phyloP scores from a whole-genome alignment of 139 green algal genomes.

The Picochlorum sp. region DNA sequence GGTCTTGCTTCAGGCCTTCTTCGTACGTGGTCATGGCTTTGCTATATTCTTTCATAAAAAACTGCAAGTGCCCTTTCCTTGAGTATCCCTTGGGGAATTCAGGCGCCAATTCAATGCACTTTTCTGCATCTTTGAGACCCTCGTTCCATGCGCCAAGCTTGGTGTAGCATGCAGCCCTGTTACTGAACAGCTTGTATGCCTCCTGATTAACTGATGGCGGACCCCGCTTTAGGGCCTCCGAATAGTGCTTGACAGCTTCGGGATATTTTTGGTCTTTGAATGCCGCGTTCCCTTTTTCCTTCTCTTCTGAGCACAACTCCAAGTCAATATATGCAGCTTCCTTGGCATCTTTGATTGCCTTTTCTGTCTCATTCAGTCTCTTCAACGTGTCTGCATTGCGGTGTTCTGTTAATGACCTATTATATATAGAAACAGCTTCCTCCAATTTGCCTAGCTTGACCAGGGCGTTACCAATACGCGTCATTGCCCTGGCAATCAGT shows the following conservation, averaged over 20 bases:
- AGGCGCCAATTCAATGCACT: constrained; percentile 90
- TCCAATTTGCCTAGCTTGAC: constrained; percentile 70
- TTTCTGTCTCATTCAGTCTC: constrained; percentile 84
- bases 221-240: constrained; percentile 85
- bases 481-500: constrained; percentile 77
- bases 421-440: constrained; percentile 72
- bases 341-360: constrained; percentile 62
- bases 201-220: constrained; percentile 72
- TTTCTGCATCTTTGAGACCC: constrained; percentile 83
- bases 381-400: constrained; percentile 93
- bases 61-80: constrained; percentile 76
- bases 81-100: constrained; percentile 81
- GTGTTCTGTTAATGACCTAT: constrained; percentile 92
- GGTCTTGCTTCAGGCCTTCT: constrained; percentile 74
- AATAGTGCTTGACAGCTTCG: constrained; percentile 89
- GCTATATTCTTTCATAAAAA: constrained; percentile 29
- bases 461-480: constrained; percentile 83
- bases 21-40: constrained; percentile 73
- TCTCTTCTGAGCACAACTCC: constrained; percentile 65
- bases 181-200: constrained; percentile 95
- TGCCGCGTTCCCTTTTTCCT: constrained; percentile 78
- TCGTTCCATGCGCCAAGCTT: constrained; percentile 94
- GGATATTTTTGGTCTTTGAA: constrained; percentile 91
- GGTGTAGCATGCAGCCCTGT: constrained; percentile 97
- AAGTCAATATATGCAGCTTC: constrained; percentile 85